Base-by-base conservation (phyloP, 208 protist species). In the Phytomonas serpens region DNA sequence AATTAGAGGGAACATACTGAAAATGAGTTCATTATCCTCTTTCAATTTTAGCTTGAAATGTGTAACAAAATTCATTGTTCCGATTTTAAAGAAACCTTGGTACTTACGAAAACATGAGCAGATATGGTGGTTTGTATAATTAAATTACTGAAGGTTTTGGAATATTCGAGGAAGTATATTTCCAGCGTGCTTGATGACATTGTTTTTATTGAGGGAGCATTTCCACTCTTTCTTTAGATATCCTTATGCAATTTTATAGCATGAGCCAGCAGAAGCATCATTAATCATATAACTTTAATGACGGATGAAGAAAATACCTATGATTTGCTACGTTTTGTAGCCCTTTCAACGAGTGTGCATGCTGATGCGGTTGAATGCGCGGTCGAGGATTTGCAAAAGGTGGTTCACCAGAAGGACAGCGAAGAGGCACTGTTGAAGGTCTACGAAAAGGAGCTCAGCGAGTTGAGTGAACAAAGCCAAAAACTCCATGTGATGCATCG, bases 331-430 rank as follows among this genome's bases (percentile, higher is more conserved):
- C 78, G 78, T 23, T 91, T 88, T 51, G 61, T 88, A 0, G 82
- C 89, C 1, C 79, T 94, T n/a, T 91, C 86, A 16, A 66, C 82
- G 13, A 71, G 79, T n/a, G 84, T 93, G 36, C 89, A 94, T 72
- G 81, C 85, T 0, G 89, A 94, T 61, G 89, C 89, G 1, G 47
- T 92, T 32, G 76, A 86, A 62, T 87, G 80, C 61, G 76, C 83
- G 16, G 75, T 86, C 0, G 85, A 92, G 32, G 85, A 90, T 66
- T 80, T 76, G 5, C 78, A 74, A 47, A 67, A 67, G 29, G 85
- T 77, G 5, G 33, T 90, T 52, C 66, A 82, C 14, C 85, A 87
- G 52, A 87, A 84, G n/a, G 69, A 74, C 16, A 72, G 66, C 38
- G 85, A 94, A 36, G 79, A 87, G 52, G 84, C 87, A 31, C 68